Evolutionary conservation across 345 rosid genomes (phyloP).

Genomic region (Linum trigynum): DNA sequence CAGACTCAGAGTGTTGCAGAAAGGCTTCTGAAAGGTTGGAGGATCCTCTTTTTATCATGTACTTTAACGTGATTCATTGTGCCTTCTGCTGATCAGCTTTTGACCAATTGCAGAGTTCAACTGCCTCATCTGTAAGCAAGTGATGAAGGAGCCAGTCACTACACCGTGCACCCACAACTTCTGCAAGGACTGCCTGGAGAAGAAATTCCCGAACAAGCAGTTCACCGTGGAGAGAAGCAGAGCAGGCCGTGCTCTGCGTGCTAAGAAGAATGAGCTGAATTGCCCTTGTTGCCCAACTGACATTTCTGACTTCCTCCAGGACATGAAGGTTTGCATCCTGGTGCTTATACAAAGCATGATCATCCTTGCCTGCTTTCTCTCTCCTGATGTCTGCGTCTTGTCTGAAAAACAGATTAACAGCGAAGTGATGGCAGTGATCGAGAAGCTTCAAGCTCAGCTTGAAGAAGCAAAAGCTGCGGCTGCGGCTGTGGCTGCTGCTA

Average conservation of each 20-base stretch:
- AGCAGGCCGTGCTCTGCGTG: conserved; percentile 42
- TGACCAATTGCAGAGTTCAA: conserved; percentile 30
- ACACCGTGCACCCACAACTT: conserved; percentile 72
- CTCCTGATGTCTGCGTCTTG: background rate
- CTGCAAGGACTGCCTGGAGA: conserved; percentile 53
- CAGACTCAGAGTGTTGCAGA: conserved; percentile 23
- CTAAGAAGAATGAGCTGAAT: conserved; percentile 43
- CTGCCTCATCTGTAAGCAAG: conserved; percentile 41
- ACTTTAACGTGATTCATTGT: no score
- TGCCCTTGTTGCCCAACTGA: conserved; percentile 58
- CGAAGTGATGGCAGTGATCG: conserved; percentile 50
- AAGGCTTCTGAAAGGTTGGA: conserved; percentile 33
- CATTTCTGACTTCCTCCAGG: conserved; percentile 45
- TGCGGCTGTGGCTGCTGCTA: background rate
- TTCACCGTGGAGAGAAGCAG: conserved; percentile 34
- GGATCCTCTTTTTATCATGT: background rate
- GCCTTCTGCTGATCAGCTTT: no score
- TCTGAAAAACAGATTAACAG: conserved; percentile 46
- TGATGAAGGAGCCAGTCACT: conserved; percentile 57
- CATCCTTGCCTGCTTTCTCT: background rate
- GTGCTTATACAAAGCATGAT: background rate
- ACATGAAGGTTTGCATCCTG: conserved; percentile 34
- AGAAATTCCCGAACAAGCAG: conserved; percentile 34
- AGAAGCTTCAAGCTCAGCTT: conserved; percentile 19
- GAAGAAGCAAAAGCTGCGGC: background rate